These are phyloP conservation scores for Tieghemostelium lacteum DNA, from an alignment of 78 protist species.

Conservation along the genomic window DNA sequence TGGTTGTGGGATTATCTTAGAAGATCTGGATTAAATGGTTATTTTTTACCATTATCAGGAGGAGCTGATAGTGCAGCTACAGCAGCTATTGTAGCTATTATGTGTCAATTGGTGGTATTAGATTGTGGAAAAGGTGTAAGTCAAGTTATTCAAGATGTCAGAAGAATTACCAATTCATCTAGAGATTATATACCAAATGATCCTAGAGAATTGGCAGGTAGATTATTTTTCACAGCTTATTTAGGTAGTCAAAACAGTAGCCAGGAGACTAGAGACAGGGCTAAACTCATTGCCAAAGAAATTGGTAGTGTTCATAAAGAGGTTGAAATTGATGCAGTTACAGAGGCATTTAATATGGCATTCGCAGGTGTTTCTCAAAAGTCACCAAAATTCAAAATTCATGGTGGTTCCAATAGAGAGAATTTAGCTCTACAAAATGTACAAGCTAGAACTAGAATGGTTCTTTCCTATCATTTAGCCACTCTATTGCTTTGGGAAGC, in stretches of 20 bases:
- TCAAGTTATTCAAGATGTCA: slow-evolving; percentile 54
- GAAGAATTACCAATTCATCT: slow-evolving; percentile 33
- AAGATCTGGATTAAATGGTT: slow-evolving; percentile 88
- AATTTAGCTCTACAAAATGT: slow-evolving; percentile 93
- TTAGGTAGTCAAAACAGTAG: slow-evolving; percentile 83
- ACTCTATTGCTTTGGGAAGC: slow-evolving; percentile 85
- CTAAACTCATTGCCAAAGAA: slow-evolving; percentile 35
- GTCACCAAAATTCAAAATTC: slow-evolving; percentile 59
- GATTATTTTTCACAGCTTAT: slow-evolving; percentile 81
- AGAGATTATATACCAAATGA: slow-evolving; percentile 39
- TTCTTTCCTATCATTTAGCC: slow-evolving; percentile 86
- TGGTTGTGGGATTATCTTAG: slow-evolving; percentile 96
- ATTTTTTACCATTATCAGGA: slow-evolving; percentile 90
- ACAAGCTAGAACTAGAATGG: slow-evolving; percentile 90
- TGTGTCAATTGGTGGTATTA: slow-evolving; percentile 82
- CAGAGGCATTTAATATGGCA: slow-evolving; percentile 34
- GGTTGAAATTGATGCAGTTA: slow-evolving; percentile 71
- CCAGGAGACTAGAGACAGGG: slow-evolving; percentile 78
- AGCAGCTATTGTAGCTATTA: slow-evolving; percentile 87
- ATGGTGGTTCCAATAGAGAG: slow-evolving; percentile 74
- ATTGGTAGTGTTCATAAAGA: slow-evolving; percentile 62
- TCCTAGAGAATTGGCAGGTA: slow-evolving; percentile 34
- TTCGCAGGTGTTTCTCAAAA: slow-evolving; percentile 10
- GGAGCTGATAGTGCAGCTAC: slow-evolving; percentile 92
- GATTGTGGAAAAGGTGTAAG: slow-evolving; percentile 20